Percentiles rank a stretch among this genome's conserved stretches.
Conservation (phyloP, 306 rosid species). For the Dalbergia oliveri region DNA sequence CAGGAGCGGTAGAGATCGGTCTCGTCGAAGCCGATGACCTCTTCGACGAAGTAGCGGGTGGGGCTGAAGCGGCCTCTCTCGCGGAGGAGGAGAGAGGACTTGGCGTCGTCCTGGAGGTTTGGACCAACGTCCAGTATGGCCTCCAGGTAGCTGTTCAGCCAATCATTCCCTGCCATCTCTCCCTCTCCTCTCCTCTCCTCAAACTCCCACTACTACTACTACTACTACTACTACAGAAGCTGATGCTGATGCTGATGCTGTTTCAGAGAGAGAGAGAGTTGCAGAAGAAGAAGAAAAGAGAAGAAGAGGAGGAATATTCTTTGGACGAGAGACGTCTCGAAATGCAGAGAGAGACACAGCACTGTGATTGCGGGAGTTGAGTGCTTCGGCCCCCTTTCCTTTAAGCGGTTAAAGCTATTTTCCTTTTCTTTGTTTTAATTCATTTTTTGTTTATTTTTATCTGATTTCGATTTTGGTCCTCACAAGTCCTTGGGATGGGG, state of each 20-base stretch:
- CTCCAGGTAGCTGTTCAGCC: constrained; percentile 94
- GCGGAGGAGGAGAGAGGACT: constrained; percentile 85
- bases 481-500: background rate
- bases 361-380: constrained; percentile 19
- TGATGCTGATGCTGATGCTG: background rate
- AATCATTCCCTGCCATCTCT: constrained; percentile 90
- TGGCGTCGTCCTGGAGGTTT: constrained; percentile 70
- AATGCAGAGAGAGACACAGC: constrained; percentile 34
- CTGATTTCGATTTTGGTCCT: background rate
- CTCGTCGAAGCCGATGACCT: constrained; percentile 96
- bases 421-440: background rate
- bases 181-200: background rate
- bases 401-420: constrained; percentile 40
- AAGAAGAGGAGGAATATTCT: background rate
- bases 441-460: background rate
- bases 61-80: constrained; percentile 96
- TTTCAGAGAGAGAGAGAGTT: background rate
- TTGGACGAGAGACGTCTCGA: constrained; percentile 35
- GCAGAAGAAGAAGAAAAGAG: background rate
- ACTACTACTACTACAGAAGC: background rate
- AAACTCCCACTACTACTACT: background rate
- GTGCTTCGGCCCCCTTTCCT: background rate
- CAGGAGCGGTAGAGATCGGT: constrained; percentile 97
- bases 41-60: constrained; percentile 95
- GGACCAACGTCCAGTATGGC: constrained; percentile 97